Evolutionary conservation across 2,329 filamentous ascomycete genomes (phyloP).

Genomic region (Grosmannia penicillata): DNA sequence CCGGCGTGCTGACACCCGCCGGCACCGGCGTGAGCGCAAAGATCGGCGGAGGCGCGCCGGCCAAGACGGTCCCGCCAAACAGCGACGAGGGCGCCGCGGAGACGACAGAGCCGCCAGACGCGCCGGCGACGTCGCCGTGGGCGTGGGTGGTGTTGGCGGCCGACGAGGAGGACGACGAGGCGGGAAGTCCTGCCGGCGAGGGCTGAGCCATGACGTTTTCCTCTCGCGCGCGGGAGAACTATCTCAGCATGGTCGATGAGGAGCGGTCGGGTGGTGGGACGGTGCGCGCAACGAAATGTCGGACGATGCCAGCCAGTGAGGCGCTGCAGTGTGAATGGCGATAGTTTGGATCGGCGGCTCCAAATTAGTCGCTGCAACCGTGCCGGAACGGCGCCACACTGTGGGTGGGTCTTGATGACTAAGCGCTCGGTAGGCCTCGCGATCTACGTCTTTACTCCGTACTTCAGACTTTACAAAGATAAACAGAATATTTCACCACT

Average conservation of each 20-base stretch:
- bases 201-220: slow-evolving; percentile 10
- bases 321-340: neutral
- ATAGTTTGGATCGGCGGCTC: neutral
- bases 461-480: no score
- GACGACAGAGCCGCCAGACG: neutral
- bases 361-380: neutral
- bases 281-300: neutral
- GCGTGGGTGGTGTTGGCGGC: neutral
- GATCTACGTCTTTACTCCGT: no score
- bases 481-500: no score
- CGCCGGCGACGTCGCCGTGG: neutral
- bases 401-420: no score
- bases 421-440: no score
- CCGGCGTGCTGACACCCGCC: slow-evolving; percentile 20
- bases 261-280: neutral
- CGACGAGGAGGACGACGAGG: slow-evolving; percentile 1
- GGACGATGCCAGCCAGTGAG: neutral
- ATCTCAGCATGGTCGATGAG: slow-evolving; percentile 9
- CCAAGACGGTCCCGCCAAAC: neutral
- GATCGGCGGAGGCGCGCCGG: neutral
- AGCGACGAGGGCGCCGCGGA: neutral
- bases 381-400: no score
- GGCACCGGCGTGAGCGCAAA: neutral
- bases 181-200: slow-evolving; percentile 3
- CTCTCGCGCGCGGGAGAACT: slow-evolving; percentile 9